A percentile compares a stretch with the other conserved stretches of the same genome.
Conservation (phyloP, 2,329 filamentous ascomycete genomes). For the Ophiognomonia clavigignenti-juglandacearum region DNA sequence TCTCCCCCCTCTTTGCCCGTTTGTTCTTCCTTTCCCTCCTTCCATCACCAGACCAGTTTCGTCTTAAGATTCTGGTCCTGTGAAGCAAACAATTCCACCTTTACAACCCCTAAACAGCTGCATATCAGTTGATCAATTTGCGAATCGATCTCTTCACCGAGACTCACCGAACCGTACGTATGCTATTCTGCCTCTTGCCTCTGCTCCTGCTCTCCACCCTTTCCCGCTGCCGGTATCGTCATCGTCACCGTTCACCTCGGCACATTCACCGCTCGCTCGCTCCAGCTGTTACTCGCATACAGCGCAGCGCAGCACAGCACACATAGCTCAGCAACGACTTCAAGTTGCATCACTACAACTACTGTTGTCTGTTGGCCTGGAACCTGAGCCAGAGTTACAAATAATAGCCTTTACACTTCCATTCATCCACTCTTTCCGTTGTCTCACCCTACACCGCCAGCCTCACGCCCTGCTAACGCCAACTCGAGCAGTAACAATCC, state of each 20-base stretch:
- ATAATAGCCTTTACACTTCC: no score
- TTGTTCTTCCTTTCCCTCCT: not conserved
- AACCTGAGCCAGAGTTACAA: not conserved
- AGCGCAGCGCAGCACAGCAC: no score
- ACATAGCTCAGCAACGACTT: no score
- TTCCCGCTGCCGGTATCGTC: not conserved
- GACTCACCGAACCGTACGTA: no score
- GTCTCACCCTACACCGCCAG: not conserved
- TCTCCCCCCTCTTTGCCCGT: conserved; percentile 5
- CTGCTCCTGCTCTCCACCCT: not conserved
- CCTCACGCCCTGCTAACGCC: not conserved
- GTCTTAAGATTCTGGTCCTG: no score
- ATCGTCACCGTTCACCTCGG: conserved; percentile 3
- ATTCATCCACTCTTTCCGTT: not conserved
- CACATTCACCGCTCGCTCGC: no score
- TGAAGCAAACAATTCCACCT: not conserved
- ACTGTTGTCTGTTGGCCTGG: not conserved
- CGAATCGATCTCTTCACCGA: no score
- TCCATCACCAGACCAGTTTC: conserved; percentile 18
- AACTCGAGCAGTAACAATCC: not conserved
- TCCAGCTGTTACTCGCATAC: conserved; percentile 4
- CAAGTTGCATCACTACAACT: not conserved
- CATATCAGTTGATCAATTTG: not conserved
- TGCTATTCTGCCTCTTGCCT: no score
- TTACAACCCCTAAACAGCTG: not conserved